Base-by-base conservation (phyloP, 2,329 filamentous ascomycete species). In the Sclerotinia trifoliorum region DNA sequence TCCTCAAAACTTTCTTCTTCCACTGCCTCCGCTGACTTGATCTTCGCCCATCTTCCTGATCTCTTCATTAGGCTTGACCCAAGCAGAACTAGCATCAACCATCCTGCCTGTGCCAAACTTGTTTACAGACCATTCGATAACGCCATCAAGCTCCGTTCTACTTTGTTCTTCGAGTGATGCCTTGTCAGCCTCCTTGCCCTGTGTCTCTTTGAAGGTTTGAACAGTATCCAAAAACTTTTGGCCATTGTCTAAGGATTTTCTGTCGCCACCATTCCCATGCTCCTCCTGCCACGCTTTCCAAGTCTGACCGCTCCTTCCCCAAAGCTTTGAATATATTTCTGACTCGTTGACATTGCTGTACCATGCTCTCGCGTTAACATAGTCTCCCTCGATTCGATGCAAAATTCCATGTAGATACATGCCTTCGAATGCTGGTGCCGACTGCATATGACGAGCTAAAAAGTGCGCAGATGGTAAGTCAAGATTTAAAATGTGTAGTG, bases 331-430 rank as follows among this genome's bases (percentile, higher is more conserved):
- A 65, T 80, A 80, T 13, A 76, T 72, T 17, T 79, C 79, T 24
- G 71, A 74, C 4, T 77, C 76, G 19, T 71, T 73, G 4, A 85
- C 81, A 73, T 84, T 80, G 0, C 75, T 71, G 65, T 83, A 81
- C 83, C 83, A 85, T 0, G 80, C 79, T 46, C 81, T 73, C 8
- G 82, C 79, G 70, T 85, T 84, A 32, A 80, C 76, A 65, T 82
- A 80, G 67, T 85, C 83, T 5, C 83, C 83, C 74, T 85, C 83
- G 35, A 83, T 78, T 1, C 82, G 77, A 68, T 85, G 83, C 69
- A 86, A 73, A 19, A 85, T 80, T 5, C 80, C 80, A 70, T 85
- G 83, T 1, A 84, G 76, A 51, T 82, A 80, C 83, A 85, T 85
- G 21, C 80, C 81, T 70, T 85, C 83, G 52, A 78, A 78, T 0